These are phyloP conservation scores for Oehlia diaphana DNA, from an alignment of 192 early-diverging fungal genomes.

Conservation along the genomic window DNA sequence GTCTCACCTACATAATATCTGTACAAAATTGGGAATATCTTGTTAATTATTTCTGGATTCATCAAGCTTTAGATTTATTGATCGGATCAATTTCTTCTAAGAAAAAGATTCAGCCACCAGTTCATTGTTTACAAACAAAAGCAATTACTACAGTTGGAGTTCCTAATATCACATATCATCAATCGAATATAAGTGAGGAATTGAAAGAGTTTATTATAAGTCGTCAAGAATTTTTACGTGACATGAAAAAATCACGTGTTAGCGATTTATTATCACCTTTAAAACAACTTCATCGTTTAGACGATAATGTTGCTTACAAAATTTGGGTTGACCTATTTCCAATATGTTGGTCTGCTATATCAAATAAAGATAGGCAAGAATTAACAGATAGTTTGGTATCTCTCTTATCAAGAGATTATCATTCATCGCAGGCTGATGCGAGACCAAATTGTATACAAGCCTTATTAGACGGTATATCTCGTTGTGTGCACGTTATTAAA, in stretches of 20 bases:
- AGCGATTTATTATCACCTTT: conserved; percentile 56
- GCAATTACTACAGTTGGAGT: conserved; percentile 37
- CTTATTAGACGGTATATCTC: conserved; percentile 82
- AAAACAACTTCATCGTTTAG: conserved; percentile 68
- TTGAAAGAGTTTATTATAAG: conserved; percentile 46
- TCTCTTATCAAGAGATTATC: conserved; percentile 90
- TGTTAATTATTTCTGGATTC: conserved; percentile 84
- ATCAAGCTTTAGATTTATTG: conserved; percentile 87
- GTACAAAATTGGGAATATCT: conserved; percentile 97
- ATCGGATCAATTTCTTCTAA: conserved; percentile 63
- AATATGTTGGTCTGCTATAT: conserved; percentile 74
- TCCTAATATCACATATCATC: conserved; percentile 25
- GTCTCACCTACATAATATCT: conserved; percentile 87
- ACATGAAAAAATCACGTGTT: conserved; percentile 51
- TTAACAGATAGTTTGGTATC: conserved; percentile 79
- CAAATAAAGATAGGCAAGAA: conserved; percentile 78
- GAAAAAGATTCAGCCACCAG: conserved; percentile 36
- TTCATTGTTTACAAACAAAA: conserved; percentile 49
- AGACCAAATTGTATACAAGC: conserved; percentile 97
- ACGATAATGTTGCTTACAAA: conserved; percentile 63
- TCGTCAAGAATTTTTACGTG: conserved; percentile 65
- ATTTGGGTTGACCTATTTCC: conserved; percentile 90
- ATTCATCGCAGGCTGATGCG: conserved; percentile 71
- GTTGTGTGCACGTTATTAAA: conserved; percentile 67
- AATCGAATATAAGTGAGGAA: conserved; percentile 32